A percentile compares a stretch with the other conserved stretches of the same genome.
These are phyloP conservation scores for Eucalyptus erythrocorys DNA, from an alignment of 345 rosid genomes.

Conservation along the genomic window DNA sequence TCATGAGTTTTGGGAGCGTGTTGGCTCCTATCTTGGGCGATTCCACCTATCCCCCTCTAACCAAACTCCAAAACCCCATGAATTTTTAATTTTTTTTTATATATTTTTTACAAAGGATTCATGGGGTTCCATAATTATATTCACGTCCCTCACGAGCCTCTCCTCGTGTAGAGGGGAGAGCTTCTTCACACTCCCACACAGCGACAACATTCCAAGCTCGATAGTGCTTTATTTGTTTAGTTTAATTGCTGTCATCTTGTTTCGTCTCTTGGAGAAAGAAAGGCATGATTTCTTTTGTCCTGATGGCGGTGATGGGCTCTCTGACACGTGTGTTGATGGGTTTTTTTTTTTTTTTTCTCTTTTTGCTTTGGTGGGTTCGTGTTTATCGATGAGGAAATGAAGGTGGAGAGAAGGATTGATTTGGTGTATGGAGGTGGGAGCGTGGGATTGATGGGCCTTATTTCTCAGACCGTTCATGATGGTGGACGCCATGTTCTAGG, in stretches of 20 bases:
- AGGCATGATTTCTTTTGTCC: neutral
- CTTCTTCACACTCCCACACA: neutral
- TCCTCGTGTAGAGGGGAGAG: neutral
- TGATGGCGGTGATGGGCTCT: constrained; percentile 5
- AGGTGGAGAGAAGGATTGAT: constrained; percentile 93
- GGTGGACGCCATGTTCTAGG: constrained; percentile 99
- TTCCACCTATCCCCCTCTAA: constrained; percentile 2
- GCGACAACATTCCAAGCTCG: neutral
- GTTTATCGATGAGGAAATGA: constrained; percentile 20
- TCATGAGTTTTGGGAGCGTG: constrained; percentile 27
- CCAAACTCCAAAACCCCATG: neutral
- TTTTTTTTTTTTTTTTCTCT: neutral
- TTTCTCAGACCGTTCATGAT: constrained; percentile 97
- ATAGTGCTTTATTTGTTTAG: neutral
- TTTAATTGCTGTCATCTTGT: neutral
- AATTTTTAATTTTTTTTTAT: neutral
- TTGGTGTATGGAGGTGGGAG: constrained; percentile 97
- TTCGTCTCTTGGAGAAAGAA: neutral
- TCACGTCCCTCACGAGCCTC: neutral
- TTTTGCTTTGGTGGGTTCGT: neutral
- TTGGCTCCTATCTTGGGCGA: constrained; percentile 4
- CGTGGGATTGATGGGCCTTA: constrained; percentile 98
- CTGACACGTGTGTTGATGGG: neutral
- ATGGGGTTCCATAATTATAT: neutral
- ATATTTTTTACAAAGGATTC: neutral